These are phyloP conservation scores for cucumber (Cucumis sativus) DNA, from an alignment of 306 rosid genomes.

Conservation along the genomic window DNA sequence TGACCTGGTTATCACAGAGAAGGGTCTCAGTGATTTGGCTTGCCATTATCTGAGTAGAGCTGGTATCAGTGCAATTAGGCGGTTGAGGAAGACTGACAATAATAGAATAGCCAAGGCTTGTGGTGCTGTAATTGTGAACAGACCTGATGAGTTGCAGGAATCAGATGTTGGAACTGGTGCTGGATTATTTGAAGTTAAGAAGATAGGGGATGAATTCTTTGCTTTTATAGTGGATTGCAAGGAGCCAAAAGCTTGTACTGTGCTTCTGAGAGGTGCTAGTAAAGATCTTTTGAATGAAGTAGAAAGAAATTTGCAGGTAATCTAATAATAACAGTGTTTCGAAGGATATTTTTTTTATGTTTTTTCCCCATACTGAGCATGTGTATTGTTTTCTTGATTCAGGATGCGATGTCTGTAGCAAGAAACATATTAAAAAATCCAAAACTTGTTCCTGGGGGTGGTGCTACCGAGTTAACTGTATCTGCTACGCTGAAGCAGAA, in stretches of 20 bases:
- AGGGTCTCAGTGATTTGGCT: slow-evolving; percentile 95
- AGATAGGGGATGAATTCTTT: slow-evolving; percentile 85
- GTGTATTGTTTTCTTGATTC: slow-evolving; percentile 9
- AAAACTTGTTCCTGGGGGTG: slow-evolving; percentile 93
- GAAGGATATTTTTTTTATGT: background rate
- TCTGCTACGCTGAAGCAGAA: slow-evolving; percentile 89
- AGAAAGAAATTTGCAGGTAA: slow-evolving; percentile 89
- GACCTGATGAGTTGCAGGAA: slow-evolving; percentile 90
- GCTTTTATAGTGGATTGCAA: slow-evolving; percentile 75
- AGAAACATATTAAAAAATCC: slow-evolving; percentile 83
- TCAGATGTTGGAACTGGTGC: slow-evolving; percentile 93
- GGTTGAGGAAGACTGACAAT: slow-evolving; percentile 82
- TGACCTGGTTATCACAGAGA: slow-evolving; percentile 81
- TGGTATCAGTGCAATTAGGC: slow-evolving; percentile 81
- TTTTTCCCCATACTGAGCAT: slow-evolving; percentile 16
- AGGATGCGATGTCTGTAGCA: slow-evolving; percentile 96
- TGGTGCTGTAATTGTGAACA: slow-evolving; percentile 90
- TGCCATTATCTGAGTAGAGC: slow-evolving; percentile 82
- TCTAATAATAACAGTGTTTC: background rate
- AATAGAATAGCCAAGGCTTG: slow-evolving; percentile 89
- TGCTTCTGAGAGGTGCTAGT: slow-evolving; percentile 79
- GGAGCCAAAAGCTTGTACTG: slow-evolving; percentile 87
- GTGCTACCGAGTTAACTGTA: slow-evolving; percentile 91
- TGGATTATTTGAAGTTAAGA: slow-evolving; percentile 85
- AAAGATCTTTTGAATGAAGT: slow-evolving; percentile 85